phyloP scores from a whole-genome alignment of 257 asterid genomes.

The Catharanthus roseus region DNA sequence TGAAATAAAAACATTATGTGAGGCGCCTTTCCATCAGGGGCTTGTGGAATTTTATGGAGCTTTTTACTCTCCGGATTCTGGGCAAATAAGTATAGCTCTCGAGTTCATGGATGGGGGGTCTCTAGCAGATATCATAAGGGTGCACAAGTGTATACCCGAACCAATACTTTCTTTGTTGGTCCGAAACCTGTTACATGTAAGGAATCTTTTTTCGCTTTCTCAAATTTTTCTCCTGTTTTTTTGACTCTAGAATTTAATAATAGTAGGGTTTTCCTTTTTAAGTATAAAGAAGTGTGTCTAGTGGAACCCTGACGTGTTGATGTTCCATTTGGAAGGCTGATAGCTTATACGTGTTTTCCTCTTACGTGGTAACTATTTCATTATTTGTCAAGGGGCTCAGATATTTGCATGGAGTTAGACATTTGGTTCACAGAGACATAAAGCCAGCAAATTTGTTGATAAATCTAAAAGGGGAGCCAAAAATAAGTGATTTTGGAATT shows the following conservation, averaged over 20 bases:
- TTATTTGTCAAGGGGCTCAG: slow-evolving; percentile 64
- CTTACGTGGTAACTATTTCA: slow-evolving; percentile 16
- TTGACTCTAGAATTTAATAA: not conserved
- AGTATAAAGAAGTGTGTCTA: not conserved
- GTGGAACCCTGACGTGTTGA: not conserved
- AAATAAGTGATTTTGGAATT: slow-evolving; percentile 98
- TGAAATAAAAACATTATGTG: slow-evolving; percentile 89
- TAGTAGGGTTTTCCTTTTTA: not conserved
- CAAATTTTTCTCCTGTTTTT: no score
- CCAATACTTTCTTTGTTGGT: slow-evolving; percentile 75
- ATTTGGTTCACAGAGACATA: slow-evolving; percentile 97
- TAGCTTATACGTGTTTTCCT: slow-evolving; percentile 4
- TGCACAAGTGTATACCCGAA: slow-evolving; percentile 68
- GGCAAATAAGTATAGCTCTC: slow-evolving; percentile 94
- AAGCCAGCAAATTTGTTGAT: slow-evolving; percentile 96
- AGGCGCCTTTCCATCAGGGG: slow-evolving; percentile 88
- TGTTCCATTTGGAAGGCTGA: not conserved
- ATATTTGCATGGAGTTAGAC: slow-evolving; percentile 90
- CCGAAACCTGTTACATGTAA: slow-evolving; percentile 76
- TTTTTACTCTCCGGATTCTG: slow-evolving; percentile 93
- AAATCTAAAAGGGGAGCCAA: slow-evolving; percentile 93
- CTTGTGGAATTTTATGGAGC: slow-evolving; percentile 96
- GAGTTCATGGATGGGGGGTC: slow-evolving; percentile 99
- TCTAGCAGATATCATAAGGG: slow-evolving; percentile 72
- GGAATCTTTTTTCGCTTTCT: slow-evolving; percentile 21